Conservation (phyloP, 768 basidiomycete species). For the Neoboletus brunneissimus region DNA sequence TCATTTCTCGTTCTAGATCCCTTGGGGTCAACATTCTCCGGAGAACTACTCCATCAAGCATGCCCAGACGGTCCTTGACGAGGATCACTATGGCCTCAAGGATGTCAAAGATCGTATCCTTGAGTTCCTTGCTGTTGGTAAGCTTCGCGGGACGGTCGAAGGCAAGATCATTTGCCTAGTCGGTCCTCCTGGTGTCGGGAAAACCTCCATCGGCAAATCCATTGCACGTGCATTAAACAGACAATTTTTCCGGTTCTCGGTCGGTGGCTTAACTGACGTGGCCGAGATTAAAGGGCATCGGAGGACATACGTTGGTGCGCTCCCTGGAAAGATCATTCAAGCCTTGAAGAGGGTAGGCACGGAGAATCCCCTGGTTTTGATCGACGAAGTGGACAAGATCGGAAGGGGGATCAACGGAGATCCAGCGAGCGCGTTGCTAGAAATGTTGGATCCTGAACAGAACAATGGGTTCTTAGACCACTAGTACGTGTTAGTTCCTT, state of each 20-base stretch:
- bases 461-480: constrained; percentile 94
- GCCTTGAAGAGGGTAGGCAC: constrained; percentile 90
- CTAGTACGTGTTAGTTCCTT: constrained; percentile 58
- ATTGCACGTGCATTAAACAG: constrained; percentile 88
- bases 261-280: constrained; percentile 94
- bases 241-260: constrained; percentile 95
- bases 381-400: constrained; percentile 97
- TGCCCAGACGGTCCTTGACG: constrained; percentile 82
- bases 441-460: constrained; percentile 95
- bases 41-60: constrained; percentile 90
- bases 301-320: constrained; percentile 92
- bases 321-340: constrained; percentile 94
- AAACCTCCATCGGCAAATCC: constrained; percentile 94
- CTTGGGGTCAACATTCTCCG: constrained; percentile 92
- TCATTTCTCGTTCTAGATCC: constrained; percentile 54
- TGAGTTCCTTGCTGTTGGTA: constrained; percentile 94
- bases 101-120: constrained; percentile 93
- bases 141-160: constrained; percentile 89
- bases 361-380: constrained; percentile 90
- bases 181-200: constrained; percentile 97
- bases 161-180: constrained; percentile 98
- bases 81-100: constrained; percentile 90
- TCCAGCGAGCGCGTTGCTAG: constrained; percentile 84
- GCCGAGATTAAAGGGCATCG: constrained; percentile 99
- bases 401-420: constrained; percentile 90